These are phyloP conservation scores for Emericellopsis terricola DNA, from an alignment of 495 filamentous ascomycete genomes.

Conservation along the genomic window DNA sequence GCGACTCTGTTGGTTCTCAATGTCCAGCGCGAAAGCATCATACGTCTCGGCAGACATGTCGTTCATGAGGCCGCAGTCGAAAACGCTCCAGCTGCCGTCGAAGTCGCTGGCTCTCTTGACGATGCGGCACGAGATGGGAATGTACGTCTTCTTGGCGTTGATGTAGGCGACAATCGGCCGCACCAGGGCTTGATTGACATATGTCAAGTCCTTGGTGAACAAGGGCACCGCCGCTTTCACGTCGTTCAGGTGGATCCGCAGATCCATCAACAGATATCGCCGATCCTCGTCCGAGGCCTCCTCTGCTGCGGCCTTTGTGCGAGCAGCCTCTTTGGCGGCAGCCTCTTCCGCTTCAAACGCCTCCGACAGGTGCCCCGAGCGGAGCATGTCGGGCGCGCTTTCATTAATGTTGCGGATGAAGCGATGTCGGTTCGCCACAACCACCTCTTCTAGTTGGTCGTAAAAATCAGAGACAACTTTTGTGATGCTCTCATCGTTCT, in stretches of 20 bases:
- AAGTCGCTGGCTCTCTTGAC: slow-evolving; percentile 78
- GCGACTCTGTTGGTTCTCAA: slow-evolving; percentile 68
- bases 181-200: slow-evolving; percentile 88
- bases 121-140: slow-evolving; percentile 85
- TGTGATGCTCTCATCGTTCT: slow-evolving; percentile 68
- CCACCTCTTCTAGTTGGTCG: slow-evolving; percentile 80
- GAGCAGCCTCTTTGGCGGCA: slow-evolving; percentile 1
- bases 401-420: slow-evolving; percentile 23
- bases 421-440: slow-evolving; percentile 49
- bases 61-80: slow-evolving; percentile 86
- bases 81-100: slow-evolving; percentile 90
- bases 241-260: slow-evolving; percentile 80
- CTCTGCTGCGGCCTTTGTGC: background rate
- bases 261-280: slow-evolving; percentile 72
- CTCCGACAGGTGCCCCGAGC: slow-evolving; percentile 8
- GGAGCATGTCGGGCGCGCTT: slow-evolving; percentile 5
- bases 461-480: slow-evolving; percentile 92
- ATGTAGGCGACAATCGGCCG: slow-evolving; percentile 98
- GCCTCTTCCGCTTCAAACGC: background rate
- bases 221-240: slow-evolving; percentile 81
- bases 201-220: slow-evolving; percentile 74
- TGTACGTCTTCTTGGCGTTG: slow-evolving; percentile 82
- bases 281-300: slow-evolving; percentile 29
- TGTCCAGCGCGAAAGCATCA: slow-evolving; percentile 74
- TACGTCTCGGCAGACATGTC: slow-evolving; percentile 91